These are phyloP conservation scores for Diplodia mutila DNA, from an alignment of 2,329 filamentous ascomycete species.

Conservation along the genomic window DNA sequence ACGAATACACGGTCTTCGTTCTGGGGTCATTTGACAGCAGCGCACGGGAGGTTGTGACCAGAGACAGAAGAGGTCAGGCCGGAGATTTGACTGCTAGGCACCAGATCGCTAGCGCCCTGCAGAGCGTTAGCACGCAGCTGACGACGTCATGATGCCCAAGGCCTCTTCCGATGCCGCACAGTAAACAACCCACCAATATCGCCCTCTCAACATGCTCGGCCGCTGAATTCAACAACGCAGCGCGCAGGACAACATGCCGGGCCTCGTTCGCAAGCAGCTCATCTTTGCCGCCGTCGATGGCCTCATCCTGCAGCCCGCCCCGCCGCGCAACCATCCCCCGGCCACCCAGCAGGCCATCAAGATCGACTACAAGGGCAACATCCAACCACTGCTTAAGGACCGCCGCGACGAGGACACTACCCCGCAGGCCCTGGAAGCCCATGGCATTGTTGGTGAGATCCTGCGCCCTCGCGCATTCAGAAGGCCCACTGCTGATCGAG, in stretches of 20 bases:
- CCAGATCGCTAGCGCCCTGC: constrained; percentile 1
- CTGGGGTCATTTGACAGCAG: constrained; percentile 4
- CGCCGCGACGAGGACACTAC: constrained; percentile 43
- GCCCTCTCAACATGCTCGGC: not conserved
- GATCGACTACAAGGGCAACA: constrained; percentile 69
- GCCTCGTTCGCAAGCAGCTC: constrained; percentile 76
- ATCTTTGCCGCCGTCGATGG: constrained; percentile 83
- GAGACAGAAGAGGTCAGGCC: constrained; percentile 15
- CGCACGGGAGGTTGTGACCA: not conserved
- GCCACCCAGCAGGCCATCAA: constrained; percentile 60
- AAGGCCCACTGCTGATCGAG: constrained; percentile 15
- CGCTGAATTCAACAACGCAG: constrained; percentile 17
- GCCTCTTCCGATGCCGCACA: constrained; percentile 24
- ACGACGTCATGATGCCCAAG: constrained; percentile 19
- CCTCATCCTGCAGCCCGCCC: constrained; percentile 75
- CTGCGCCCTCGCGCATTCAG: not conserved
- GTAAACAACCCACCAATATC: not conserved
- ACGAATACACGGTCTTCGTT: not conserved
- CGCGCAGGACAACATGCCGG: constrained; percentile 62
- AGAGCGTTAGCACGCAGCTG: constrained; percentile 6
- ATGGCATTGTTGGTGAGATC: constrained; percentile 60
- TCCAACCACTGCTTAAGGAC: constrained; percentile 52
- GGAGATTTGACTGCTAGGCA: not conserved
- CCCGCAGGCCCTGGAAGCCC: constrained; percentile 49
- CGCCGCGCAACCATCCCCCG: constrained; percentile 59